Conservation (phyloP, 768 basidiomycete genomes). For the Hericium alpestre region DNA sequence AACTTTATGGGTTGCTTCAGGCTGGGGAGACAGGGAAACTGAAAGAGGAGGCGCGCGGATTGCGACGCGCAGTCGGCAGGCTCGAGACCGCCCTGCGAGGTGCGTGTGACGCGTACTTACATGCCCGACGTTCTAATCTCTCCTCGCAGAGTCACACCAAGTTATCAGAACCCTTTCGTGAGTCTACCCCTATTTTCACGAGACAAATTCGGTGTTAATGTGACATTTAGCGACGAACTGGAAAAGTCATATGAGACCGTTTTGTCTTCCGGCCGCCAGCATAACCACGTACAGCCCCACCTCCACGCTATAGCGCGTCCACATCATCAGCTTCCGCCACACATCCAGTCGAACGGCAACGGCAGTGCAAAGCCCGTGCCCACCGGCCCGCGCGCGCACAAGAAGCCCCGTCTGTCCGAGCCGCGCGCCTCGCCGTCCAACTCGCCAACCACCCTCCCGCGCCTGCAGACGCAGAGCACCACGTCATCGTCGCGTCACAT, state of each 20-base stretch:
- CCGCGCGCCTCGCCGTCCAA: conserved; percentile 12
- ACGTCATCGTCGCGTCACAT: conserved; percentile 9
- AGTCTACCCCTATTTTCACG: conserved; percentile 21
- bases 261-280: conserved; percentile 33
- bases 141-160: conserved; percentile 59
- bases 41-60: conserved; percentile 69
- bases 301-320: conserved; percentile 30
- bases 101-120: conserved; percentile 21
- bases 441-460: conserved; percentile 10
- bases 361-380: conserved; percentile 45
- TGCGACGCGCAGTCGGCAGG: conserved; percentile 56
- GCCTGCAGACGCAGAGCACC: conserved; percentile 8
- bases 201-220: conserved; percentile 2
- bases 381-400: conserved; percentile 72
- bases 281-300: conserved; percentile 23
- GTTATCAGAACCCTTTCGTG: conserved; percentile 65
- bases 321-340: conserved; percentile 27
- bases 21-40: conserved; percentile 68
- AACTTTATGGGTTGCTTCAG: conserved; percentile 67
- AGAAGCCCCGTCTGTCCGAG: conserved; percentile 68
- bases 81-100: conserved; percentile 72
- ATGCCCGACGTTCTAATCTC: not conserved
- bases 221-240: conserved; percentile 50
- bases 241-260: conserved; percentile 68
- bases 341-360: conserved; percentile 14